phyloP scores from a whole-genome alignment of 306 rosid genomes.

The Dalbergia cultrata region DNA sequence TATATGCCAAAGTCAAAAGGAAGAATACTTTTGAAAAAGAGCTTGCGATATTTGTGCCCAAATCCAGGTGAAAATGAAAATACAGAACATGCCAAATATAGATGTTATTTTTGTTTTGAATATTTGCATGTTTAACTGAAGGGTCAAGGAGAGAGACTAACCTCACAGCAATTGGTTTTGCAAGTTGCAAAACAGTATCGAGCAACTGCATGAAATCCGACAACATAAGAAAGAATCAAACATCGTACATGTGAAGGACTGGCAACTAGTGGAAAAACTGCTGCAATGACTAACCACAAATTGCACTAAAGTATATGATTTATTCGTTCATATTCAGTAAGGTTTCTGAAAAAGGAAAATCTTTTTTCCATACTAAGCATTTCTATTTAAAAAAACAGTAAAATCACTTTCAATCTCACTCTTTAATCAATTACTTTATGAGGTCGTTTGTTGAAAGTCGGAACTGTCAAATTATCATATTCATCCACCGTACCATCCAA shows the following conservation, averaged over 20 bases:
- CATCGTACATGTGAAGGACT: slow-evolving; percentile 40
- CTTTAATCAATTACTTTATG: not conserved
- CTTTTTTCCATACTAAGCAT: not conserved
- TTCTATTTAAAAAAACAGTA: not conserved
- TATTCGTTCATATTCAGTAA: slow-evolving; percentile 1
- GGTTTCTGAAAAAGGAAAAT: slow-evolving; percentile 43
- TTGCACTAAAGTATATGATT: not conserved
- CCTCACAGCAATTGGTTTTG: not conserved
- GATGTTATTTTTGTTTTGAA: not conserved
- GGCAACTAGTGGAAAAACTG: slow-evolving; percentile 34
- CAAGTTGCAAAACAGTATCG: slow-evolving; percentile 29
- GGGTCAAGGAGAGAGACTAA: not conserved
- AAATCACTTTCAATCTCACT: not conserved
- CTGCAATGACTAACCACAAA: not conserved
- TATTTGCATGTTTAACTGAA: not conserved
- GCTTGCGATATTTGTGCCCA: not conserved
- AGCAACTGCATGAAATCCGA: slow-evolving; percentile 15
- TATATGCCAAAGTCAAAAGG: no score
- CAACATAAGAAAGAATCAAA: slow-evolving; percentile 33
- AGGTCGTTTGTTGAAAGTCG: not conserved
- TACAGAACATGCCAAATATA: not conserved
- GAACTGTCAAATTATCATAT: slow-evolving; percentile 8
- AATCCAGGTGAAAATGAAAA: not conserved
- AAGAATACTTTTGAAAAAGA: not conserved
- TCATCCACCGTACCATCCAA: not conserved